Conservation (phyloP, 2,329 filamentous ascomycete species). For the Neonectria magnoliae region DNA sequence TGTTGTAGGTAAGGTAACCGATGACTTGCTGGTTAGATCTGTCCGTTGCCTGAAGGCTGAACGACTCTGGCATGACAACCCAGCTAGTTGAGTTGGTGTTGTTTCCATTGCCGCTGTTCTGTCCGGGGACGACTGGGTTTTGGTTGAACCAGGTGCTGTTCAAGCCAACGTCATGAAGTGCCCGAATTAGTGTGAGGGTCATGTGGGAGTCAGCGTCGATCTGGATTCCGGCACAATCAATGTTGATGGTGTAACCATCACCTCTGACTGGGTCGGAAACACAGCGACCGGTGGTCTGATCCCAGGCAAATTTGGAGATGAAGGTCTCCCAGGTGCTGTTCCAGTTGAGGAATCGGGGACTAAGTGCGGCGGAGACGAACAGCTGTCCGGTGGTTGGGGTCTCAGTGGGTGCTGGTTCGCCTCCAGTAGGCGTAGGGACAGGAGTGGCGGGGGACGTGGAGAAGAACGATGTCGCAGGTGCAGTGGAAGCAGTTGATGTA, state of each 20-base stretch:
- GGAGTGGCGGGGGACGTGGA: slow-evolving; percentile 43
- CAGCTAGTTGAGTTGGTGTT: slow-evolving; percentile 44
- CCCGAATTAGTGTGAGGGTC: slow-evolving; percentile 53
- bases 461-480: slow-evolving; percentile 47
- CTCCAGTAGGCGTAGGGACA: slow-evolving; percentile 33
- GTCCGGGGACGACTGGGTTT: slow-evolving; percentile 49
- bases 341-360: slow-evolving; percentile 54
- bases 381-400: slow-evolving; percentile 45
- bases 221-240: slow-evolving; percentile 50
- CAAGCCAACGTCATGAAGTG: slow-evolving; percentile 50
- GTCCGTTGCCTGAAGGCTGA: slow-evolving; percentile 49
- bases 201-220: slow-evolving; percentile 52
- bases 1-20: slow-evolving; percentile 50
- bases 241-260: slow-evolving; percentile 49
- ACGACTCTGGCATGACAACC: slow-evolving; percentile 53
- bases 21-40: slow-evolving; percentile 46
- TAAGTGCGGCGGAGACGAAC: slow-evolving; percentile 46
- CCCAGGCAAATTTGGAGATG: slow-evolving; percentile 54
- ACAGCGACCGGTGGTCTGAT: slow-evolving; percentile 49
- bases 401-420: slow-evolving; percentile 45
- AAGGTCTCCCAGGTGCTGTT: slow-evolving; percentile 51
- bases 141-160: slow-evolving; percentile 54
- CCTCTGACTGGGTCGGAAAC: slow-evolving; percentile 46
- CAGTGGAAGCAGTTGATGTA: slow-evolving; percentile 45
- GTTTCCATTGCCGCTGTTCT: slow-evolving; percentile 42